Evolutionary conservation across 2,329 filamentous ascomycete species (phyloP), one percentile per base, ranked within the genome.

Genomic region (Aureobasidium sp.): DNA sequence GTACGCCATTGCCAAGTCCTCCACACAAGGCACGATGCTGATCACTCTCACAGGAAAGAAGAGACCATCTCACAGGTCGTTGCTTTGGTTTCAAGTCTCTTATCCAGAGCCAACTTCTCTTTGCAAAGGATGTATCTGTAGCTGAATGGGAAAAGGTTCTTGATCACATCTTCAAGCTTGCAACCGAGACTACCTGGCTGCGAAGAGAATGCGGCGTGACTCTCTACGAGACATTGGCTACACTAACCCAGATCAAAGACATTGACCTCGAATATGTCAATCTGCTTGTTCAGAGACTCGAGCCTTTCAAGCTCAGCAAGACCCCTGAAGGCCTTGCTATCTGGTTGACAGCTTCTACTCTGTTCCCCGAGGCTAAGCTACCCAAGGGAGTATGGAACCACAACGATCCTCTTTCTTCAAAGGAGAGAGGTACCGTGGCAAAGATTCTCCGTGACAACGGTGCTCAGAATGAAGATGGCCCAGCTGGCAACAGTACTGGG

Each of bases 281-380:
- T 14, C 20, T 56, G 27, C 42, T 74, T 39, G 63, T 74, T 8
- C 64, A 67, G 7, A 65, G 66, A 3, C 66, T 70, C 62, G 65
- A 67, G 3, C 64, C 66, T 11, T 69, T 84, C 53, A 87, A 88
- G 11, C 78, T 95, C 53, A 84, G 86, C 9, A 88, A 88, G 72
- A 93, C 91, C 0, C 88, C 91, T 0, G 93, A 97, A 72, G 93
- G 92, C 7, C 85, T 97, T 25, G 91, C 90, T 0, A 84, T 97
- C 62, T 97, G 92, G 91, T 79, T 97, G 36, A 83, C 84, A 5
- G 83, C 88, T 1, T 81, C 84, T 64, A 82, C 83, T 57, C 78
- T 77, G 22, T 91, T 89, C 68, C 83, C 87, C 0, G 41, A 48
- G 12, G 79, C 88, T 61, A 83, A 84, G 55, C 77, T 89, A 45